phyloP scores from a whole-genome alignment of 108 stramenopile species.

The Licmophora abbreviata region DNA sequence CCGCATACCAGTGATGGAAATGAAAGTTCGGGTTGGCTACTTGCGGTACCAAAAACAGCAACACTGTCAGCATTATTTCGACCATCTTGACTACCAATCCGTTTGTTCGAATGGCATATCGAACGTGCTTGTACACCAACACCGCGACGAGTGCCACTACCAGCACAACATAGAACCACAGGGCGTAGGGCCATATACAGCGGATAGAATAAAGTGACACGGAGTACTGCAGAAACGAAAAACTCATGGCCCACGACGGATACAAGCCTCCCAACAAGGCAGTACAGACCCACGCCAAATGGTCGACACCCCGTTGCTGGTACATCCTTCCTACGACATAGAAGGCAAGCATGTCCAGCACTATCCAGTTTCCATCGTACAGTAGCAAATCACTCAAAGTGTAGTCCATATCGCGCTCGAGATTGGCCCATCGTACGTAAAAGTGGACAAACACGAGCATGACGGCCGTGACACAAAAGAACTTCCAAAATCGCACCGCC shows the following conservation, averaged over 20 bases:
- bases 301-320: slow-evolving; percentile 35
- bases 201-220: slow-evolving; percentile 53
- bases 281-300: slow-evolving; percentile 29
- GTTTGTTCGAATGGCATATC: slow-evolving; percentile 19
- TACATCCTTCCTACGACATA: slow-evolving; percentile 59
- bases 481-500: slow-evolving; percentile 55
- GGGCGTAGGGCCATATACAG: slow-evolving; percentile 51
- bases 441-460: slow-evolving; percentile 34
- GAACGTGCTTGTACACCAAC: slow-evolving; percentile 22
- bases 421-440: slow-evolving; percentile 27
- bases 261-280: slow-evolving; percentile 30
- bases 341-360: slow-evolving; percentile 48
- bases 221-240: slow-evolving; percentile 48
- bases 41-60: slow-evolving; percentile 37
- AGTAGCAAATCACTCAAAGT: slow-evolving; percentile 30
- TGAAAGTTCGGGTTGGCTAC: slow-evolving; percentile 40
- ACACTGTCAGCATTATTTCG: slow-evolving; percentile 26
- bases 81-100: slow-evolving; percentile 28
- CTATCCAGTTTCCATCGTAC: slow-evolving; percentile 47
- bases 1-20: slow-evolving; percentile 66
- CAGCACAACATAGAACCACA: slow-evolving; percentile 38
- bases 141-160: slow-evolving; percentile 26
- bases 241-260: slow-evolving; percentile 25
- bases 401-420: slow-evolving; percentile 34
- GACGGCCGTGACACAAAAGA: slow-evolving; percentile 26